phyloP scores from a whole-genome alignment of 805 yeast genomes.

The Yarrowia osloensis region DNA sequence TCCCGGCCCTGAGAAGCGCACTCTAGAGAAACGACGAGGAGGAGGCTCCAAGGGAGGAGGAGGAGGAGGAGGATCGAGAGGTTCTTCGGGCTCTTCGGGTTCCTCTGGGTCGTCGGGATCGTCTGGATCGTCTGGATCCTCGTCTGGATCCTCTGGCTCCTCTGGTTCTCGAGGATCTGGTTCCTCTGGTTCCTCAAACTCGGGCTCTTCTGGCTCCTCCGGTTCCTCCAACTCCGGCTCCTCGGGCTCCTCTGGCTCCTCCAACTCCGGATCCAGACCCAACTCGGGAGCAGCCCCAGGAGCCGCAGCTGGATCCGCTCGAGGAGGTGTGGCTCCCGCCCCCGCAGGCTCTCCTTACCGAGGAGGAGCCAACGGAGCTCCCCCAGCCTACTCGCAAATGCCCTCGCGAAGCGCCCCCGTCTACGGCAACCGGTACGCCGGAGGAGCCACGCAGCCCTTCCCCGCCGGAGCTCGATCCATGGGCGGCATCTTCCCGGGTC shows the following conservation, averaged over 20 bases:
- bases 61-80: slow-evolving; percentile 2
- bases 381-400: slow-evolving; percentile 18
- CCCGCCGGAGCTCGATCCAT: slow-evolving; percentile 31
- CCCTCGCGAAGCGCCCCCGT: slow-evolving; percentile 30
- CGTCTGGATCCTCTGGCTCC: slow-evolving; percentile 8
- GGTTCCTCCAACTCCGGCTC: slow-evolving; percentile 4
- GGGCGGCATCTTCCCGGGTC: slow-evolving; percentile 32
- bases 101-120: slow-evolving; percentile 1
- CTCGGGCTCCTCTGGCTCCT: slow-evolving; percentile 7
- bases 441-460: slow-evolving; percentile 32
- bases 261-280: slow-evolving; percentile 21
- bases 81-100: not conserved
- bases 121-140: not conserved
- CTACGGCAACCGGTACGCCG: slow-evolving; percentile 30
- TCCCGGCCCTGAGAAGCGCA: not conserved
- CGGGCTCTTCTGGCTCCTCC: slow-evolving; percentile 12
- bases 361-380: slow-evolving; percentile 14
- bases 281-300: slow-evolving; percentile 8
- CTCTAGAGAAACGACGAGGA: slow-evolving; percentile 23
- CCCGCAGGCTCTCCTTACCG: slow-evolving; percentile 21
- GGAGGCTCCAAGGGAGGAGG: slow-evolving; percentile 24
- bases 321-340: slow-evolving; percentile 16
- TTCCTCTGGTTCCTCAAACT: not conserved
- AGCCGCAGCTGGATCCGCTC: not conserved
- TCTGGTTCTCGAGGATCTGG: slow-evolving; percentile 11